A percentile compares a stretch with the other conserved stretches of the same genome.
phyloP scores from a whole-genome alignment of 192 early-diverging fungal species.

The Ambispora gerdemannii region DNA sequence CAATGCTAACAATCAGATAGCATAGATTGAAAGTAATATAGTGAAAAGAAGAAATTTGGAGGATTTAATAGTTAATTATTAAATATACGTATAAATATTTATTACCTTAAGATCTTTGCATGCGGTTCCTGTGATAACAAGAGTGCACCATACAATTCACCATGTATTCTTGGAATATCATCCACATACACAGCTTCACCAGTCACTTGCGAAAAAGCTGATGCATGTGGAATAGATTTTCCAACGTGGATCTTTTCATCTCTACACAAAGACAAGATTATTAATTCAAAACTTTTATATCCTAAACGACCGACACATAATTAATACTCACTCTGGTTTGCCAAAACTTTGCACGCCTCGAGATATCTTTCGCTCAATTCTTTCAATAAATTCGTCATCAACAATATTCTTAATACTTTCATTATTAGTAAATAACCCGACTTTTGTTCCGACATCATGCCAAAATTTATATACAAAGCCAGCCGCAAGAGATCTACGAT shows the following conservation, averaged over 20 bases:
- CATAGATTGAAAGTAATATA: neutral
- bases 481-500: conserved; percentile 55
- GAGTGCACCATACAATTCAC: conserved; percentile 68
- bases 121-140: conserved; percentile 66
- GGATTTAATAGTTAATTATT: neutral
- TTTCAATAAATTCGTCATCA: conserved; percentile 39
- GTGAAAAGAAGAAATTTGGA: too few species aligned
- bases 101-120: conserved; percentile 53
- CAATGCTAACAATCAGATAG: conserved; percentile 46
- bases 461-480: conserved; percentile 69
- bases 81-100: neutral
- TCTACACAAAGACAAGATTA: too few species aligned
- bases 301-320: too few species aligned
- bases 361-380: conserved; percentile 45
- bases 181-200: conserved; percentile 81
- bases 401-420: conserved; percentile 30
- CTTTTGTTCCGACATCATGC: conserved; percentile 42
- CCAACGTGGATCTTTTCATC: conserved; percentile 52
- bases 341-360: conserved; percentile 38
- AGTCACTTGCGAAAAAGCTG: conserved; percentile 79
- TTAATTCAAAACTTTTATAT: too few species aligned
- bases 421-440: too few species aligned
- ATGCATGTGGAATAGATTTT: conserved; percentile 64
- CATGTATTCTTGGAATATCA: conserved; percentile 71
- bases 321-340: conserved; percentile 51